A percentile compares a stretch with the other conserved stretches of the same genome.
phyloP scores from a whole-genome alignment of 2,329 filamentous ascomycete species.

The Ceratocystis destructans region DNA sequence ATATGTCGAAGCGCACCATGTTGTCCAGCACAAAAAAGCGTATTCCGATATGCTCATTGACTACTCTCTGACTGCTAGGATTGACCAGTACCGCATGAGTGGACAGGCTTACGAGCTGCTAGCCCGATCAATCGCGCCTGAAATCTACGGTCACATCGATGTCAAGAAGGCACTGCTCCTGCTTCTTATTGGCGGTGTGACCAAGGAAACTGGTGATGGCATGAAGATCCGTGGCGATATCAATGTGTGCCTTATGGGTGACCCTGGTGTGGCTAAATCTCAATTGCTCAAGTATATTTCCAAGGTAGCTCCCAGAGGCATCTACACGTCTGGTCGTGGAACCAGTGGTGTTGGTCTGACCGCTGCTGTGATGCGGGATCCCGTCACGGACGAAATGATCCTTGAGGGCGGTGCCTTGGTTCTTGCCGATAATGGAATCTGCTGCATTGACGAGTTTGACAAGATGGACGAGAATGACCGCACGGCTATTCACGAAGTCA shows the following conservation, averaged over 20 bases:
- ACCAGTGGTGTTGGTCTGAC: conserved; percentile 73
- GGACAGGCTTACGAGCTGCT: conserved; percentile 94
- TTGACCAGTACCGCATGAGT: conserved; percentile 69
- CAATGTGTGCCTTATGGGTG: conserved; percentile 98
- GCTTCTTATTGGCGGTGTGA: conserved; percentile 87
- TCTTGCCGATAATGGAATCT: conserved; percentile 69
- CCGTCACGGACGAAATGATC: conserved; percentile 73
- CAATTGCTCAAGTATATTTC: conserved; percentile 97
- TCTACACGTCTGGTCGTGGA: conserved; percentile 70
- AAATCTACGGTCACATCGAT: conserved; percentile 92
- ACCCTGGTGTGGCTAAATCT: conserved; percentile 98
- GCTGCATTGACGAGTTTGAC: conserved; percentile 78
- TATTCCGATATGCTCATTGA: conserved; percentile 88
- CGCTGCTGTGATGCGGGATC: conserved; percentile 70
- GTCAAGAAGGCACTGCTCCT: conserved; percentile 97
- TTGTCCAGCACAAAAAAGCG: conserved; percentile 94
- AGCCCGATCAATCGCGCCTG: conserved; percentile 88
- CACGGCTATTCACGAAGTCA: conserved; percentile 75
- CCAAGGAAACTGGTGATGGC: conserved; percentile 90
- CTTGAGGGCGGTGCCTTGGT: conserved; percentile 69
- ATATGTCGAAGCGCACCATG: conserved; percentile 85
- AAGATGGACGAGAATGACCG: conserved; percentile 79
- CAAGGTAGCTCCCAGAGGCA: conserved; percentile 87
- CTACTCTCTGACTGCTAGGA: conserved; percentile 62
- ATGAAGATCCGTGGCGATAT: conserved; percentile 99